Base-by-base conservation (phyloP, 371 early-diverging fungal species). In the Phascolomyces articulosus region DNA sequence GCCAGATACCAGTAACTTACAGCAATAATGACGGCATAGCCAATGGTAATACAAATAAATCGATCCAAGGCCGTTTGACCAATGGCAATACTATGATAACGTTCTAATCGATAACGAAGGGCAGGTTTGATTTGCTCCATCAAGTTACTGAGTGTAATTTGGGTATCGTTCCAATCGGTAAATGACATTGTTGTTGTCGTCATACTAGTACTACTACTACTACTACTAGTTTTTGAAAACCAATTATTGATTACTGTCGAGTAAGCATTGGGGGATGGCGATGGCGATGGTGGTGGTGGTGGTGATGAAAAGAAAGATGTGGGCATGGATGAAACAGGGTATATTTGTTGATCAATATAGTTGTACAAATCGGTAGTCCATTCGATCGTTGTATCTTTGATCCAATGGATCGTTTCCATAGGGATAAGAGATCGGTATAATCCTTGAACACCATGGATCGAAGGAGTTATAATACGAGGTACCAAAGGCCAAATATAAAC, bases 1-100 rank as follows among this genome's bases (percentile, higher is more conserved):
- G 74, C 60, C 2, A 78, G 41, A 56, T 69, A 79, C 69, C 66
- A 79, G 16, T 70, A 65, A 24, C 73, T 61, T 29, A 73, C 11
- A 9, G 59, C 24, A 20, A 73, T 59, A 3, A 75, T 53, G 11
- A 73, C 62, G 3, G 61, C 44, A 53, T 79, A 79, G 4, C 79
- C 79, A 48, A 71, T 62, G 15, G 66, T 21, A 18, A 79, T 70
- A 38, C 75, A 75, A 3, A 70, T 63, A 47, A 73, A 66, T 18
- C 73, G 71, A 47, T 75, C 73, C 11, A 67, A 62, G 11, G 67
- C 64, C 1, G 69, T 62, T 21, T 55, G 60, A 3, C 79, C 74
- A 31, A 59, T 61, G 2, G 75, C 79, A 27, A 78, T 60, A 13
- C 57, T 49, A 34, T 77, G 66, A 59, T 66, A 74, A 15, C 60